Percentiles rank a stretch among this genome's conserved stretches.
These are phyloP conservation scores for Diaporthe sp. DNA, from an alignment of 2,329 filamentous ascomycete genomes.

Conservation along the genomic window DNA sequence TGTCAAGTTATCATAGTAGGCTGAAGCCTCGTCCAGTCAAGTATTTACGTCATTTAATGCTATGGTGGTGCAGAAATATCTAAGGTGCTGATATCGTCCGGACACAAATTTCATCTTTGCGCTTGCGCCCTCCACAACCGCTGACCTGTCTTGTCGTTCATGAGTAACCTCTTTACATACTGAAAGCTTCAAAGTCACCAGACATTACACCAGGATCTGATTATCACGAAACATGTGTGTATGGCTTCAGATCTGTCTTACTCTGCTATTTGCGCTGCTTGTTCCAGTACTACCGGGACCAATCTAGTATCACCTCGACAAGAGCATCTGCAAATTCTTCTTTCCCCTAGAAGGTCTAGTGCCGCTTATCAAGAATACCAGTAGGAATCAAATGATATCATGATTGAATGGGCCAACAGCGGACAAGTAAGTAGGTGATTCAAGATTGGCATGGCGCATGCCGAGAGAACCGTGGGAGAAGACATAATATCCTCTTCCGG, in stretches of 20 bases:
- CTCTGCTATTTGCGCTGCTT: not conserved
- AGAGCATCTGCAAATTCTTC: not conserved
- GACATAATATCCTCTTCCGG: not conserved
- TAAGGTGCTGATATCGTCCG: not conserved
- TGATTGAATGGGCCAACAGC: not conserved
- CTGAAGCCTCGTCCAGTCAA: not conserved
- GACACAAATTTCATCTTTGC: not conserved
- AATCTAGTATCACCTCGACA: not conserved
- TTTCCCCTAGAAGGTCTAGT: not conserved
- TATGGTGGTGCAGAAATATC: too few species aligned
- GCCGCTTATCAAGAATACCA: too few species aligned
- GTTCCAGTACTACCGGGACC: not conserved
- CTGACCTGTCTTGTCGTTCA: too few species aligned
- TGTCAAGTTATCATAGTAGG: not conserved
- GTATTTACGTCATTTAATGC: too few species aligned
- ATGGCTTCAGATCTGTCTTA: not conserved
- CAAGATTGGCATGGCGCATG: not conserved
- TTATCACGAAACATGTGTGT: not conserved
- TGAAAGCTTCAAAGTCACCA: not conserved
- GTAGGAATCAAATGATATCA: not conserved
- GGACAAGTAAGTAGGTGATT: not conserved
- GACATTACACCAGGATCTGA: not conserved
- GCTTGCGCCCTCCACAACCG: not conserved
- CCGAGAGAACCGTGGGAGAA: not conserved
- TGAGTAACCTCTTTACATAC: too few species aligned